phyloP scores from a whole-genome alignment of 345 rosid species.

The Linum lewisii region DNA sequence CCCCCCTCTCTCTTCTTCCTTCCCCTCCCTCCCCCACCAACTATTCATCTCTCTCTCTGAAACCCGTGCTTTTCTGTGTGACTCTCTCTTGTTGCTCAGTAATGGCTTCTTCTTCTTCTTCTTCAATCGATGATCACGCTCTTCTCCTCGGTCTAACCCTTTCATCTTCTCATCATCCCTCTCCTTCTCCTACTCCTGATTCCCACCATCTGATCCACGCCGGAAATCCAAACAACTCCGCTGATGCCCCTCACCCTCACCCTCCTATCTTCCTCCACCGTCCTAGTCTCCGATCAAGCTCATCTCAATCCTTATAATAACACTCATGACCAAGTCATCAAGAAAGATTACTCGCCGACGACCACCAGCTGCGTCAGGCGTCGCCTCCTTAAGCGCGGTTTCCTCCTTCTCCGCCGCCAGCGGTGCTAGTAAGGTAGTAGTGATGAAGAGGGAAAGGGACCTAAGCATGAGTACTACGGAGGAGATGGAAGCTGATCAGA shows the following conservation, averaged over 20 bases:
- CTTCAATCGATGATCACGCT: no score
- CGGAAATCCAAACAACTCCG: not conserved
- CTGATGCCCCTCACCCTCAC: not conserved
- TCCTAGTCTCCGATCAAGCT: no score
- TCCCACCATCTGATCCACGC: not conserved
- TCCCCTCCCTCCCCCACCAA: not conserved
- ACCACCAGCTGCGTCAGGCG: not conserved
- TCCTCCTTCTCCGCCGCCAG: constrained; percentile 3
- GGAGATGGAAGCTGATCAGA: not conserved
- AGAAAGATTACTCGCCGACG: not conserved
- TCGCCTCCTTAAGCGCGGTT: not conserved
- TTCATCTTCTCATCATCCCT: not conserved
- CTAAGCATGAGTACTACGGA: not conserved
- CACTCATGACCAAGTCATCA: no score
- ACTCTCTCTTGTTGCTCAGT: no score
- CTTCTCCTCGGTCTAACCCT: not conserved
- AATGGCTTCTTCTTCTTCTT: no score
- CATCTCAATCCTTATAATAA: no score
- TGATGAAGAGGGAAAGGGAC: constrained; percentile 5
- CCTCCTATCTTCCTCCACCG: no score
- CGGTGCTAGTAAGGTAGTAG: not conserved
- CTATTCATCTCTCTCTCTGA: not conserved
- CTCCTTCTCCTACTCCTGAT: no score
- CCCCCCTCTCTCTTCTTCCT: not conserved
- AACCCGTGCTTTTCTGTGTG: no score